phyloP scores from a whole-genome alignment of 768 basidiomycete genomes.

The Calocybe gangraenosa region DNA sequence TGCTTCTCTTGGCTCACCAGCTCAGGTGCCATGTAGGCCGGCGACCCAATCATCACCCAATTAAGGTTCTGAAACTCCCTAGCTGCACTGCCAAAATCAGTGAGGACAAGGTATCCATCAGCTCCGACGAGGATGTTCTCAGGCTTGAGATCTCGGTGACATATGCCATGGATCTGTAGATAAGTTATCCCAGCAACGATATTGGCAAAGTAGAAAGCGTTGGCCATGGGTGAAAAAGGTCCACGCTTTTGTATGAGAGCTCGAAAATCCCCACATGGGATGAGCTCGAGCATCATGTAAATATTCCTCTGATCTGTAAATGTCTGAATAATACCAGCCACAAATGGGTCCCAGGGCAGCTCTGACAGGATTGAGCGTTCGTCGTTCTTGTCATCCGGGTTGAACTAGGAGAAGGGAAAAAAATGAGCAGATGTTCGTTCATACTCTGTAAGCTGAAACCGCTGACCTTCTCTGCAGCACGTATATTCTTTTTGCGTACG shows the following conservation, averaged over 20 bases:
- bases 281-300: conserved; percentile 49
- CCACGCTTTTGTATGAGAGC: conserved; percentile 27
- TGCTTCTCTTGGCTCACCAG: conserved; percentile 18
- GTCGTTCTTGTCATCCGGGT: conserved; percentile 26
- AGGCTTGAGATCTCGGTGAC: conserved; percentile 56
- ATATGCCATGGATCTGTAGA: conserved; percentile 38
- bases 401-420: too few relatives aligned
- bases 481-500: conserved; percentile 31
- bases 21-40: conserved; percentile 50
- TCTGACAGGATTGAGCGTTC: conserved; percentile 38
- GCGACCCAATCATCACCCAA: conserved; percentile 41
- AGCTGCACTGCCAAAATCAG: conserved; percentile 44
- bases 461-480: conserved; percentile 20
- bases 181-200: conserved; percentile 46
- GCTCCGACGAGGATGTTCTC: conserved; percentile 52
- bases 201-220: conserved; percentile 54
- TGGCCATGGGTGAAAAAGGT: conserved; percentile 26
- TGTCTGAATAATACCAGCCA: conserved; percentile 39
- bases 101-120: conserved; percentile 51
- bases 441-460: too few relatives aligned
- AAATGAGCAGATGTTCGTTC: too few relatives aligned
- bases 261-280: conserved; percentile 40
- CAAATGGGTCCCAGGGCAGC: conserved; percentile 53
- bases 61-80: conserved; percentile 15
- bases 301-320: conserved; percentile 45